phyloP scores from a whole-genome alignment of 2,329 filamentous ascomycete genomes.

The Apiospora koreana region DNA sequence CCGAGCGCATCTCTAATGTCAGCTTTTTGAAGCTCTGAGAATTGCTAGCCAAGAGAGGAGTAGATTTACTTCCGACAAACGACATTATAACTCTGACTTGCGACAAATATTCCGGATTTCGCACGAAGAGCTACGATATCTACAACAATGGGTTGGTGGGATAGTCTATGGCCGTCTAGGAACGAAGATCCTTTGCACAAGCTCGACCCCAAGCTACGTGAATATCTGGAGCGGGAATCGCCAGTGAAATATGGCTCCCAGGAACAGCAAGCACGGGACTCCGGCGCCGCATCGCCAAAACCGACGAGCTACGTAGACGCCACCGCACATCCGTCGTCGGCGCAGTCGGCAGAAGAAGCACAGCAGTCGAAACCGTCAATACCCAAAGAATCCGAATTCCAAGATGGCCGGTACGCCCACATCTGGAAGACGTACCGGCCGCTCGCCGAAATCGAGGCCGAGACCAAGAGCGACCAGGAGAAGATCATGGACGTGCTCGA shows the following conservation, averaged over 20 bases:
- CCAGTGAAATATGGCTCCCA: conserved; percentile 64
- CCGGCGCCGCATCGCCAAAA: conserved; percentile 15
- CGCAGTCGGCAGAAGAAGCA: conserved; percentile 10
- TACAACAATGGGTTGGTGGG: conserved; percentile 57
- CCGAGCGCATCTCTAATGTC: not conserved
- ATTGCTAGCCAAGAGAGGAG: not conserved
- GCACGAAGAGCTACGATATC: not conserved
- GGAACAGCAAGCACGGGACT: conserved; percentile 19
- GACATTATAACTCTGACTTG: not conserved
- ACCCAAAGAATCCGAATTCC: conserved; percentile 54
- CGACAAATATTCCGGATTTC: not conserved
- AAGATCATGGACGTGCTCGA: conserved; percentile 79
- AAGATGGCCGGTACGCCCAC: conserved; percentile 71
- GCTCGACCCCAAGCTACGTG: conserved; percentile 79
- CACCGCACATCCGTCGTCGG: conserved; percentile 10
- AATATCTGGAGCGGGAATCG: conserved; percentile 82
- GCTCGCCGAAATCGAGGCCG: conserved; percentile 67
- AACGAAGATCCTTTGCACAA: conserved; percentile 68
- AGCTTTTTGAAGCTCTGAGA: not conserved
- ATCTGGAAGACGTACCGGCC: conserved; percentile 92
- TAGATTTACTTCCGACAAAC: not conserved
- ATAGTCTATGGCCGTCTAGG: conserved; percentile 52
- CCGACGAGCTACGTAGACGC: conserved; percentile 12
- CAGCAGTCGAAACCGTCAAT: conserved; percentile 31
- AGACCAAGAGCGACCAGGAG: conserved; percentile 74